Percentiles rank a stretch among this genome's conserved stretches.
These are phyloP conservation scores for Spathaspora sp. DNA, from an alignment of 805 yeast species.

Conservation along the genomic window DNA sequence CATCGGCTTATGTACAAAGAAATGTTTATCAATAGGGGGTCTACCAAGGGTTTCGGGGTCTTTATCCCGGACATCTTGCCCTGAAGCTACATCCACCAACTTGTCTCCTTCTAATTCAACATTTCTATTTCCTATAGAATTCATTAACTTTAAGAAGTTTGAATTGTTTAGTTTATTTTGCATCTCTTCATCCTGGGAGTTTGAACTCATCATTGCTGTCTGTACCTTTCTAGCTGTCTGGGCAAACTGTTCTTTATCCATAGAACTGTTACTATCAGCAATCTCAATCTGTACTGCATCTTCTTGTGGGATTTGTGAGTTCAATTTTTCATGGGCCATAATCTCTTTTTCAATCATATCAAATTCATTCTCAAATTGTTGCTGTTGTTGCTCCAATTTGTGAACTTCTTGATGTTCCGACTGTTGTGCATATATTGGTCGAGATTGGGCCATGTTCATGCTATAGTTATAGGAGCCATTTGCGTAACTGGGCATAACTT, in stretches of 20 bases:
- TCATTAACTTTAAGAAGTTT: conserved; percentile 37
- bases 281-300: conserved; percentile 4
- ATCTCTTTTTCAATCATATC: conserved; percentile 30
- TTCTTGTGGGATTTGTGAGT: conserved; percentile 6
- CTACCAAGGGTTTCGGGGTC: neutral
- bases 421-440: conserved; percentile 11
- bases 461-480: conserved; percentile 7
- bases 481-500: neutral
- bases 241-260: conserved; percentile 36
- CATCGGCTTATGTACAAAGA: neutral
- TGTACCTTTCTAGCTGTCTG: conserved; percentile 35
- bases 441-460: neutral
- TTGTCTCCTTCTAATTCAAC: conserved; percentile 41
- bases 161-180: conserved; percentile 31
- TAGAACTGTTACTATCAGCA: conserved; percentile 7
- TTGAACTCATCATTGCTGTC: conserved; percentile 15
- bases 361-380: conserved; percentile 28
- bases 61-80: conserved; percentile 29
- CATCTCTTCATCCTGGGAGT: conserved; percentile 17
- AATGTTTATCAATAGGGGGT: neutral
- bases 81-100: conserved; percentile 26
- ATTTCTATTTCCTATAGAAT: conserved; percentile 29
- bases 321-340: conserved; percentile 10
- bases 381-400: conserved; percentile 20
- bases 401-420: conserved; percentile 28